Evolutionary conservation across 352 stramenopile species (phyloP).

Genomic region (Phytopythium litorale): DNA sequence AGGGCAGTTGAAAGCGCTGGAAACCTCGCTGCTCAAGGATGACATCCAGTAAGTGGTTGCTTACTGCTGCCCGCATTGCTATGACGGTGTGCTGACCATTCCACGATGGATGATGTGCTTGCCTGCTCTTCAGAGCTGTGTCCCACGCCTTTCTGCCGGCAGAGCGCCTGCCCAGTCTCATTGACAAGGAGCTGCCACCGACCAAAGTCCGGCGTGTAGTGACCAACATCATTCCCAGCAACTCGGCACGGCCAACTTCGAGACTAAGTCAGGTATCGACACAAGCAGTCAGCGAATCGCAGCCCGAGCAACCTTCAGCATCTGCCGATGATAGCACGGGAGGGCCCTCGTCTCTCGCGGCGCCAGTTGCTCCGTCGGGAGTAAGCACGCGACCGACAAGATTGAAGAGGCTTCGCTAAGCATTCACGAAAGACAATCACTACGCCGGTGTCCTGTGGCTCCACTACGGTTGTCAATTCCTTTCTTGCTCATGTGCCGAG

Average conservation of each 20-base stretch:
- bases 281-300: slow-evolving; percentile 3
- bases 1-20: slow-evolving; percentile 47
- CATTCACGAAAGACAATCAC: not conserved
- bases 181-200: slow-evolving; percentile 19
- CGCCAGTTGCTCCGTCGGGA: slow-evolving; percentile 13
- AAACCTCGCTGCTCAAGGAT: slow-evolving; percentile 42
- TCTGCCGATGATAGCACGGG: slow-evolving; percentile 7
- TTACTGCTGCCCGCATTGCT: not conserved
- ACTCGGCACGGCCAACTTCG: slow-evolving; percentile 10
- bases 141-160: slow-evolving; percentile 23
- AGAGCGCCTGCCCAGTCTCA: slow-evolving; percentile 23
- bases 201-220: slow-evolving; percentile 29
- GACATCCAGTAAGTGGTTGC: slow-evolving; percentile 53
- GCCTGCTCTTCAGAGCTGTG: slow-evolving; percentile 17
- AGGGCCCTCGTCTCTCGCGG: slow-evolving; percentile 6
- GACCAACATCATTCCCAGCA: slow-evolving; percentile 13
- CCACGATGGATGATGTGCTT: not conserved
- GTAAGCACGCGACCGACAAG: slow-evolving; percentile 20
- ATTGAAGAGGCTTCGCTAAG: slow-evolving; percentile 30
- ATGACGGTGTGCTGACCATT: not conserved
- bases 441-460: not conserved
- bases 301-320: not conserved
- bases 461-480: not conserved
- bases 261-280: slow-evolving; percentile 4
- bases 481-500: not conserved